Percentiles rank a stretch among this genome's conserved stretches.
phyloP scores from a whole-genome alignment of 2,329 filamentous ascomycete genomes.

The Ascochyta pisi region DNA sequence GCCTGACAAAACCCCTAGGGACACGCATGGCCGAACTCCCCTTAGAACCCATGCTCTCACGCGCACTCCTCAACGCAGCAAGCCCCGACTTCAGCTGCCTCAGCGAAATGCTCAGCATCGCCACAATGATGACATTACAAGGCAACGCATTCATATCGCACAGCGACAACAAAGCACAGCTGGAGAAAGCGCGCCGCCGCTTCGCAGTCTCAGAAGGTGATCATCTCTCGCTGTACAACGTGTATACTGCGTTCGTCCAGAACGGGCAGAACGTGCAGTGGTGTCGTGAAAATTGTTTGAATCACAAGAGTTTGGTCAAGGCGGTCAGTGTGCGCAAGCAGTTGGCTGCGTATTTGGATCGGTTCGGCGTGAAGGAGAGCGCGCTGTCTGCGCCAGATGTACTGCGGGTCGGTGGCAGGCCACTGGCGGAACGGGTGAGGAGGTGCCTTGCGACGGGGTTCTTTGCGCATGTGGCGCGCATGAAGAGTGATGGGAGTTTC shows the following conservation, averaged over 20 bases:
- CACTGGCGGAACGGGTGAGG: conserved; percentile 75
- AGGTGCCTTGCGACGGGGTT: conserved; percentile 88
- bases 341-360: conserved; percentile 83
- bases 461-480: conserved; percentile 90
- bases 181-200: conserved; percentile 76
- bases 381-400: conserved; percentile 55
- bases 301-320: conserved; percentile 81
- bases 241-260: conserved; percentile 87
- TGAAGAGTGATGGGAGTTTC: conserved; percentile 93
- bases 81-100: conserved; percentile 72
- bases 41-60: conserved; percentile 94
- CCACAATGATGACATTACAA: conserved; percentile 90
- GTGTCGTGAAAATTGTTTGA: conserved; percentile 85
- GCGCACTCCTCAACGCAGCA: conserved; percentile 77
- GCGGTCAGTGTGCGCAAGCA: conserved; percentile 88
- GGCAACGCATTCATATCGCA: conserved; percentile 83
- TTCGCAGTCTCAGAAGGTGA: conserved; percentile 95
- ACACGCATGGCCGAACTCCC: conserved; percentile 90
- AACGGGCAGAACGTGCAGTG: conserved; percentile 82
- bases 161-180: conserved; percentile 75
- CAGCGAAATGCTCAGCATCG: conserved; percentile 86
- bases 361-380: conserved; percentile 71
- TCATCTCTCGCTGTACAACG: conserved; percentile 88
- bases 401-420: conserved; percentile 51
- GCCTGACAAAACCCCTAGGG: conserved; percentile 87